Base-by-base conservation (phyloP, 495 filamentous ascomycete genomes). In the Penicillium salamii region DNA sequence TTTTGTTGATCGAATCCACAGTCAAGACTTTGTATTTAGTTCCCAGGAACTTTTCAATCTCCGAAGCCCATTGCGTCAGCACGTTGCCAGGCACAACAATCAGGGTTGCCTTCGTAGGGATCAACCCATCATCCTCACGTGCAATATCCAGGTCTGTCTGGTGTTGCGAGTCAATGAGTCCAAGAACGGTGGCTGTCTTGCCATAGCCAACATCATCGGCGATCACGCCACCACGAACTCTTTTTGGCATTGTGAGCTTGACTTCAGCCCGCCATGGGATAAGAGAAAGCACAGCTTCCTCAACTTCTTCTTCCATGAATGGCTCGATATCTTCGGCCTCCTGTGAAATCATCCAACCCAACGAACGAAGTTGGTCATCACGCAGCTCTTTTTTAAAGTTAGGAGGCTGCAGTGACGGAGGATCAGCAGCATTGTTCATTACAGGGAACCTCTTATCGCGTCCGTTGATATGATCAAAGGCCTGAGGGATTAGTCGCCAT, bases 141-240 rank as follows among this genome's bases (percentile, higher is more conserved):
- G 49, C 28, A 24, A 49, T 29, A 20, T 18, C 20, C 31, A 24
- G 40, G 17, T 55, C 46, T 48, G 49, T 57, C 5, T 61, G 18
- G 17, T 65, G 50, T 44, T 78, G 76, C 8, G 54, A 42, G 35
- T 85, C 79, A 17, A 89, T 80, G 15, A 93, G 64, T 0, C 77
- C 87, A 7, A 95, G 72, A 1, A 77, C 80, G n/a, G 82, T 75
- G 3, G 86, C 80, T 0, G 90, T 96, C 57, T 96, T 96, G 1
- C 90, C 90, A 59, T 87, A 93, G 8, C 87, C 87, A 34, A 90
- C 84, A 42, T 88, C 76, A 52, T 92, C 86, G 3, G 87, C 87
- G 1, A 90, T 71, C 19, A 93, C 73, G 13, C 90, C 90, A 18
- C 90, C 90, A 7, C 71, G 75, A 45, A 82, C 57, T 7, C 49